Conservation (phyloP, 2,329 filamentous ascomycete species). For the Aspergillus pseudoterreus region DNA sequence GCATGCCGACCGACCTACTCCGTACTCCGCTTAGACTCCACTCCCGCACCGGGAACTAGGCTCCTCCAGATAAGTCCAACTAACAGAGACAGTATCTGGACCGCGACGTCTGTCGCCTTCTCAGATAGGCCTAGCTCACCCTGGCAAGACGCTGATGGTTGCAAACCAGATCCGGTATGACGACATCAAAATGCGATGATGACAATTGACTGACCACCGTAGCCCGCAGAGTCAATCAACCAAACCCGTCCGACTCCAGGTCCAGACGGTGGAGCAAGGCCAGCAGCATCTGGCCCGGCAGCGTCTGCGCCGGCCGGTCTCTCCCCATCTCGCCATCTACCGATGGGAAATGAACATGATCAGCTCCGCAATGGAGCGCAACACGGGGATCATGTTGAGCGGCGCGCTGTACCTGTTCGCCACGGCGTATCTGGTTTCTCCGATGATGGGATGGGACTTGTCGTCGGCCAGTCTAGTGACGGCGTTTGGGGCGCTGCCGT, state of each 20-base stretch:
- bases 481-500: conserved; percentile 56
- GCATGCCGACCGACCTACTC: too few relatives aligned
- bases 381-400: conserved; percentile 69
- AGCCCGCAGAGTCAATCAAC: not conserved
- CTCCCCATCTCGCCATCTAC: conserved; percentile 81
- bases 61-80: too few relatives aligned
- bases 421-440: conserved; percentile 70
- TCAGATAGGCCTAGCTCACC: too few relatives aligned
- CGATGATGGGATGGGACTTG: conserved; percentile 64
- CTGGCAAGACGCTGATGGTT: too few relatives aligned
- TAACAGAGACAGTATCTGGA: too few relatives aligned
- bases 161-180: too few relatives aligned
- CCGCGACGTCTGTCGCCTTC: too few relatives aligned
- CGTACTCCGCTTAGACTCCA: too few relatives aligned
- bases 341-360: conserved; percentile 75
- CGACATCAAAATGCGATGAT: too few relatives aligned
- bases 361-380: conserved; percentile 67
- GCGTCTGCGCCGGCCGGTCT: conserved; percentile 71
- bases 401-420: conserved; percentile 73
- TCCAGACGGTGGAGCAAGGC: not conserved
- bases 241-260: not conserved
- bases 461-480: conserved; percentile 57
- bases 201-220: too few relatives aligned
- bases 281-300: conserved; percentile 60
- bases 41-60: too few relatives aligned